Evolutionary conservation across 805 yeast genomes (phyloP).

Genomic region (Saturnispora ahearnii): DNA sequence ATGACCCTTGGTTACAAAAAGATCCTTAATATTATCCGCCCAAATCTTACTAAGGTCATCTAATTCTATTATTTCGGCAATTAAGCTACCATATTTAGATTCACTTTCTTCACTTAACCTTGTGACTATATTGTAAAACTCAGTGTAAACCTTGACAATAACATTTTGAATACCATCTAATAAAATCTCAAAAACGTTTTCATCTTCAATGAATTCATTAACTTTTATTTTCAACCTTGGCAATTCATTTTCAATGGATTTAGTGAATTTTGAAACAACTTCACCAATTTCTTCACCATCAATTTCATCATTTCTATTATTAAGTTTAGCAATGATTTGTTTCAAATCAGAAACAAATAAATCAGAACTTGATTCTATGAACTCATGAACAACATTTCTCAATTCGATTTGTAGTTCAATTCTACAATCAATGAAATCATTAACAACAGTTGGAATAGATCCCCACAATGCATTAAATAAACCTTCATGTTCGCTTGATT

Average conservation of each 20-base stretch:
- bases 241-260: conserved; percentile 42
- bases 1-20: conserved; percentile 19
- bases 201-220: conserved; percentile 47
- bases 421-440: conserved; percentile 71
- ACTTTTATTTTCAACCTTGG: conserved; percentile 49
- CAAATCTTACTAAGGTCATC: conserved; percentile 43
- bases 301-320: background rate
- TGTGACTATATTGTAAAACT: conserved; percentile 31
- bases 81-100: conserved; percentile 21
- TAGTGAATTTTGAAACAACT: conserved; percentile 33
- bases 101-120: conserved; percentile 12
- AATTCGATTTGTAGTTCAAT: conserved; percentile 66
- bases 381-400: conserved; percentile 58
- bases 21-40: conserved; percentile 27
- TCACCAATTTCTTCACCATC: conserved; percentile 11
- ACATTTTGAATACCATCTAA: conserved; percentile 61
- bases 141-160: conserved; percentile 48
- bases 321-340: background rate
- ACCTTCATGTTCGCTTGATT: conserved; percentile 10
- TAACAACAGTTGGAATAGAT: conserved; percentile 70
- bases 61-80: conserved; percentile 50
- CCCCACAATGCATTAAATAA: conserved; percentile 32
- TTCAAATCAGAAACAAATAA: conserved; percentile 29
- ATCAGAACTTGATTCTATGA: conserved; percentile 49
- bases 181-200: conserved; percentile 39